Evolutionary conservation across 495 filamentous ascomycete genomes (phyloP), one percentile per base, ranked within the genome.

Genomic region (Cetradonia linearis): DNA sequence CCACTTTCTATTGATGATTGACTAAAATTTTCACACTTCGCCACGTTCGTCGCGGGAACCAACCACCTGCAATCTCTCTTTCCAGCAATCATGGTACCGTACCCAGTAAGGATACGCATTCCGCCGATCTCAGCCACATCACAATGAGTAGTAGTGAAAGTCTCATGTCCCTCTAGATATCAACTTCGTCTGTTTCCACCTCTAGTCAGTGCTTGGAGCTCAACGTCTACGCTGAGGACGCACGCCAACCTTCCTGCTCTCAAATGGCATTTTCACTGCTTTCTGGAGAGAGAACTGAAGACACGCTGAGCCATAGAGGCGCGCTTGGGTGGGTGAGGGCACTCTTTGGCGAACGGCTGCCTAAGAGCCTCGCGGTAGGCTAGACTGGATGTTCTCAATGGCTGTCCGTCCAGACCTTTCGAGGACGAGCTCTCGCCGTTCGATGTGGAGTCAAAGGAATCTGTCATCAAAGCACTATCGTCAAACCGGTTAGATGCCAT

Each of bases 301-400:
- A 63, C 16, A 16, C 58, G 62, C 30, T 55, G 33, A 34, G 56
- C 50, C 33, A 63, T 37, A 31, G 31, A 48, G 1, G 31, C 30
- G 52, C 52, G 57, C 47, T 52, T 59, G 18, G 62, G 62, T 46
- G 62, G 57, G 38, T 56, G 50, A 34, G 61, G 48, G 37, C 62
- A 63, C 25, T 47, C 30, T 50, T 63, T 60, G 20, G 62, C 44
- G 37, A 63, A 63, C 13, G 62, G 62, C 20, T 52, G 62, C 42
- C 5, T 33, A 34, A 63, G 50, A 30, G 34, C 50, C 37, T 59
- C 57, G 9, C 40, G 14, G 8, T 44, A 53, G 31, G 59, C 53
- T 37, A 61, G 42, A 44, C 42, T 54, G 9, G 38, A 48, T 27
- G 25, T 27, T 27, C 38, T 56, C 18, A 48, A 9, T 13, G 40